Percentiles rank a stretch among this genome's conserved stretches.
Conservation (phyloP, 768 basidiomycete species). For the Hygrocybe punicea region DNA sequence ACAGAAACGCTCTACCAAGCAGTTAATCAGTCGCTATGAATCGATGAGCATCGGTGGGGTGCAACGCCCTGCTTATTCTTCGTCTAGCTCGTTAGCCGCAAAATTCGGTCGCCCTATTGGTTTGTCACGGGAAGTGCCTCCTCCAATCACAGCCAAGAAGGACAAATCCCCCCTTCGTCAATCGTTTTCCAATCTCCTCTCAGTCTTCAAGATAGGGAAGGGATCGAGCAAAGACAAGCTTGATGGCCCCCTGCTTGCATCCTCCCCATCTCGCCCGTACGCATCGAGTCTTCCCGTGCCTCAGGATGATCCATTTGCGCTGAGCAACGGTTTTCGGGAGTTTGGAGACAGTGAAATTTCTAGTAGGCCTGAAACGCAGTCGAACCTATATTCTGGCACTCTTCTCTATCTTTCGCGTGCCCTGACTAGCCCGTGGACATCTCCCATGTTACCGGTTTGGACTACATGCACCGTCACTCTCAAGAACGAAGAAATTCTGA, state of each 20-base stretch:
- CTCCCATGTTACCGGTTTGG: constrained; percentile 45
- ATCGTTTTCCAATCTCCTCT: constrained; percentile 61
- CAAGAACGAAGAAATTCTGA: constrained; percentile 37
- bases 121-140: constrained; percentile 13
- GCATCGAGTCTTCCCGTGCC: constrained; percentile 10
- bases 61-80: constrained; percentile 8
- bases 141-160: constrained; percentile 23
- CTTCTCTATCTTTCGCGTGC: constrained; percentile 49
- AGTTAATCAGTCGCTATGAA: constrained; percentile 54
- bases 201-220: constrained; percentile 54
- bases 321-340: no score
- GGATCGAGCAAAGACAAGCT: constrained; percentile 20
- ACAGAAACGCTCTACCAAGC: constrained; percentile 44
- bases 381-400: constrained; percentile 30
- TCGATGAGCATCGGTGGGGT: constrained; percentile 31
- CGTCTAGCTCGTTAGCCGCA: constrained; percentile 8
- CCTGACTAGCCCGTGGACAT: constrained; percentile 9
- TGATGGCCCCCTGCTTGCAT: constrained; percentile 7
- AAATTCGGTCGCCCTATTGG: constrained; percentile 15
- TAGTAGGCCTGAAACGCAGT: not conserved
- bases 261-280: constrained; percentile 5
- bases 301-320: no score
- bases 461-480: constrained; percentile 42
- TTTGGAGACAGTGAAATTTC: constrained; percentile 11
- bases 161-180: constrained; percentile 60